phyloP scores from a whole-genome alignment of 2,329 filamentous ascomycete species.

The Cucurbitaria berberidis region DNA sequence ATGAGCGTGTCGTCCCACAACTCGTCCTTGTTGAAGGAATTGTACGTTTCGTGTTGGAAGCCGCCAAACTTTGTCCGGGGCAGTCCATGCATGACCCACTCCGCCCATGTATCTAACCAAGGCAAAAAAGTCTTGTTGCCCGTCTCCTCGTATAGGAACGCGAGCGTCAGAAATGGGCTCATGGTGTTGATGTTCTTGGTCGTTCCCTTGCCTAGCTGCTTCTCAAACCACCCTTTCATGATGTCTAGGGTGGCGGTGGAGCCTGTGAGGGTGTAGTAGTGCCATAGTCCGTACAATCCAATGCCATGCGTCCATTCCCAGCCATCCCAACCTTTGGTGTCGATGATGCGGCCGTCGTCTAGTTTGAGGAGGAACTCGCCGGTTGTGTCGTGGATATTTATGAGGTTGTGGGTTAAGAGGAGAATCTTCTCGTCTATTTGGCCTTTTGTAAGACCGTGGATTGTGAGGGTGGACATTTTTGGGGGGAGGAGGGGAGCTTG shows the following conservation, averaged over 20 bases:
- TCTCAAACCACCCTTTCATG: conserved; percentile 76
- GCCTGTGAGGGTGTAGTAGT: conserved; percentile 77
- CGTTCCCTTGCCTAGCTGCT: conserved; percentile 72
- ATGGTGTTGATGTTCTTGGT: conserved; percentile 89
- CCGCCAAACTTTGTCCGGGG: conserved; percentile 72
- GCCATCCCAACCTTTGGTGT: conserved; percentile 83
- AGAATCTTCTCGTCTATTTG: conserved; percentile 64
- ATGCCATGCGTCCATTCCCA: conserved; percentile 87
- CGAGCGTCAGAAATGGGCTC: conserved; percentile 77
- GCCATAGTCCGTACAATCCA: conserved; percentile 80
- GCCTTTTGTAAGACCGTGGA: conserved; percentile 50
- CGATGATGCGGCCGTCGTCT: conserved; percentile 75
- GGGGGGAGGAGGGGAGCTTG: not conserved
- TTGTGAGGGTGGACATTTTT: conserved; percentile 50
- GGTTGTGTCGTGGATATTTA: conserved; percentile 78
- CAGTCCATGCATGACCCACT: conserved; percentile 81
- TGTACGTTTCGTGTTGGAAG: conserved; percentile 79
- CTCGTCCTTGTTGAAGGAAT: conserved; percentile 73
- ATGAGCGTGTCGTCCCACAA: conserved; percentile 87
- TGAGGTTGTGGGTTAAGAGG: conserved; percentile 72
- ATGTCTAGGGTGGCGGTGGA: conserved; percentile 65
- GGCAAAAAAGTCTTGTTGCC: conserved; percentile 71
- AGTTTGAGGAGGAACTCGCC: conserved; percentile 76
- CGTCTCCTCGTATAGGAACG: conserved; percentile 78
- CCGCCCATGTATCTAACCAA: conserved; percentile 81